Base-by-base conservation (phyloP, 2,329 filamentous ascomycete genomes). In the Xylaria sp. region DNA sequence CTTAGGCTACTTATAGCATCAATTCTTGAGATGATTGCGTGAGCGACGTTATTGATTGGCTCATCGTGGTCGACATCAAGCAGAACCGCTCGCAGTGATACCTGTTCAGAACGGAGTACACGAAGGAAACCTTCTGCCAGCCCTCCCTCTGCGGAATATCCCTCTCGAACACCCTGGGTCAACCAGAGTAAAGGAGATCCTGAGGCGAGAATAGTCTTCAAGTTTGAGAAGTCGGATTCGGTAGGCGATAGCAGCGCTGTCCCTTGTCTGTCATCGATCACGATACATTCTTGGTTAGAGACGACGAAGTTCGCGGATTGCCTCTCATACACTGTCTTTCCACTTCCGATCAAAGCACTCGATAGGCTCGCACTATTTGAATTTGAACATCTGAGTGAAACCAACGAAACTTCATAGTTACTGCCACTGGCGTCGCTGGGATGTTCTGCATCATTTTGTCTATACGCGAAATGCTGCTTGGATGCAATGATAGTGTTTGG, bases 51-150 rank as follows among this genome's bases (percentile, higher is more conserved):
- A 10, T 70, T 44, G 2, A 63, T 38, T 9, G 62, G 33, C 44
- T 74, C 71, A 36, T 63, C 31, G 23, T 64, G 42, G 56, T 71
- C 69, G 40, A 71, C 66, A 49, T 76, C 74, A 9, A 76, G 63
- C 3, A 76, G 59, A 15, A 68, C 42, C 3, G 72, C 38, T 15
- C 53, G 72, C 3, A 66, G 63, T 3, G 73, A 62, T 28, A 71
- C 72, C 26, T 74, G 71, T 51, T 76, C 73, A 5, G 73, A 76
- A 49, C 72, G 68, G 6, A 76, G 60, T 1, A 63, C 73, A 13
- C 74, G 71, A 15, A 75, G 70, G 33, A 75, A 69, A 38, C 74
- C 74, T 40, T 72, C 69, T n/a, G 66, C 71, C 58, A 75, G 65
- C 13, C 73, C 72, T 20, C 69, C 67, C n/a, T 63, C 62, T 17